Evolutionary conservation across 2,329 filamentous ascomycete species (phyloP), one percentile per base, ranked within the genome.

Genomic region (Fusarium bulbicola): DNA sequence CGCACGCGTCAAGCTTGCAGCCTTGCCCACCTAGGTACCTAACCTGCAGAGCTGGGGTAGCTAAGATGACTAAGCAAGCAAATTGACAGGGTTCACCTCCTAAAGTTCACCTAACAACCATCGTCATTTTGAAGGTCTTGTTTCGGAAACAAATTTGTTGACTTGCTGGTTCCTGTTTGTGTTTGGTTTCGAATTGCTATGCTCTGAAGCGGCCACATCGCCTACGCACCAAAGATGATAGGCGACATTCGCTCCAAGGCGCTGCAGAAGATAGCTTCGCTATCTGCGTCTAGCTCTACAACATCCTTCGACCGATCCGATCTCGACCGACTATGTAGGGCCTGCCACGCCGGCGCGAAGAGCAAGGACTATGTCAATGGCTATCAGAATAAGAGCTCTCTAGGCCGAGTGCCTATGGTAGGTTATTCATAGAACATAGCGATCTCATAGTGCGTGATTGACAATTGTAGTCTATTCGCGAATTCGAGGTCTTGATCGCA

Each of bases 401-500:
- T 89, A 67, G 86, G 86, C 40, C 85, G 86, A 40, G 84, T 88
- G 60, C 90, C 90, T 18, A 92, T 92, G 90, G 90, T 92, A 84
- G 73, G 81, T 63, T 42, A 24, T 59, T 56, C n/a, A 59, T 26
- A 40, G 26, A 30, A 18, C 28, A 36, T 36, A 26, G 24, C 36
- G 42, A 40, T 32, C 12, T 28, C 30, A 39, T 42, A 34, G 53
- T n/a, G 58, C 45, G 26, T 42, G 47, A 53, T 72, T 80, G 74
- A 80, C 63, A 54, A 37, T 65, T 59, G 28, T 80, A 97, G 94
- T 93, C 92, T 59, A 90, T 95, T 60, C 92, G 93, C 78, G 97
- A 99, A 85, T 92, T 97, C 75, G 95, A 99, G 81, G 93, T 97
- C 59, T 88, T 99, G 32, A 85, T 98, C 32, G 94, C 96, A 47